These are phyloP conservation scores for Rhodotorula sp. DNA, from an alignment of 1,284 basidiomycete species.

Conservation along the genomic window DNA sequence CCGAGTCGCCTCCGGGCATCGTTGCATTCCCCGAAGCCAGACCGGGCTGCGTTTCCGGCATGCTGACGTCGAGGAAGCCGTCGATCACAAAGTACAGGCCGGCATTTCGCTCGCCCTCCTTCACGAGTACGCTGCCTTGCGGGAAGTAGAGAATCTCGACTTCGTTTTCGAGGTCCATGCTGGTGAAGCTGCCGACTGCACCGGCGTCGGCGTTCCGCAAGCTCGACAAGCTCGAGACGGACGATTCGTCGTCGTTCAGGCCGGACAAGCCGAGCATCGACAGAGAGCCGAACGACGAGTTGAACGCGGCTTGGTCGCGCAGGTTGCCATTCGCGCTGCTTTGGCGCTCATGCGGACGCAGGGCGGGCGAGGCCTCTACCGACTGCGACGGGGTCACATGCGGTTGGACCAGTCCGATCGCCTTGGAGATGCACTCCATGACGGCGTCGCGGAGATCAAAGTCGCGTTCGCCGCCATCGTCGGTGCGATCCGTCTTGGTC, in stretches of 20 bases:
- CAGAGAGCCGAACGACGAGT: slow-evolving; percentile 79
- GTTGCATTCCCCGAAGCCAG: neutral
- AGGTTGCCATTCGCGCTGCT: slow-evolving; percentile 37
- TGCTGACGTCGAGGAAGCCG: slow-evolving; percentile 87
- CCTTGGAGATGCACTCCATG: slow-evolving; percentile 95
- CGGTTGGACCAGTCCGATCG: slow-evolving; percentile 90
- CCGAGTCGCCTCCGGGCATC: neutral
- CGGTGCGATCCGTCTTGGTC: slow-evolving; percentile 19
- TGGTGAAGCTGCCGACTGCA: slow-evolving; percentile 51
- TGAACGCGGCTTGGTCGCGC: slow-evolving; percentile 53
- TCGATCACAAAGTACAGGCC: slow-evolving; percentile 98
- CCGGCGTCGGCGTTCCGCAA: slow-evolving; percentile 12
- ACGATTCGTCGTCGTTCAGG: slow-evolving; percentile 52
- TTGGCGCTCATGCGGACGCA: slow-evolving; percentile 32
- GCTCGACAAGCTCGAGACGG: slow-evolving; percentile 22
- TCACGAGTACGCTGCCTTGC: slow-evolving; percentile 79
- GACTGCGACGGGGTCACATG: slow-evolving; percentile 53
- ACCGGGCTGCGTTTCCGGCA: slow-evolving; percentile 58
- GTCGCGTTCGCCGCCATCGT: slow-evolving; percentile 1
- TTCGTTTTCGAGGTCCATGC: slow-evolving; percentile 81
- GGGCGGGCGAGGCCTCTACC: slow-evolving; percentile 38
- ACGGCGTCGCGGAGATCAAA: slow-evolving; percentile 92
- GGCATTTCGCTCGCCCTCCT: slow-evolving; percentile 84
- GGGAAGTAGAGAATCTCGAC: slow-evolving; percentile 94
- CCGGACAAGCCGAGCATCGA: slow-evolving; percentile 71